These are phyloP conservation scores for Fusarium domesticum DNA, from an alignment of 2,329 filamentous ascomycete species.

Conservation along the genomic window DNA sequence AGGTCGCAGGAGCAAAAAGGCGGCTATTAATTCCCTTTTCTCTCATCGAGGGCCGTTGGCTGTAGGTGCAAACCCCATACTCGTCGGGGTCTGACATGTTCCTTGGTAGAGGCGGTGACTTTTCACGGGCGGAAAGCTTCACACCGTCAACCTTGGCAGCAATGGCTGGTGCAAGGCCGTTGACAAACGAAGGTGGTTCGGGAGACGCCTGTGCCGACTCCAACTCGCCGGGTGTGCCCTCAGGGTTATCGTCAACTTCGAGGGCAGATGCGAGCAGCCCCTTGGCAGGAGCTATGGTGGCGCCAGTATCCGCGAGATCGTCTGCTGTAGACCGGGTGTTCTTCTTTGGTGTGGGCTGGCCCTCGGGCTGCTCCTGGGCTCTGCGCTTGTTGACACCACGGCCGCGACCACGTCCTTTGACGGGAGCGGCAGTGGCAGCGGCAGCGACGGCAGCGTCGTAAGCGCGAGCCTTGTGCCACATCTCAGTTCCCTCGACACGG, in stretches of 20 bases:
- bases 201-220: slow-evolving; percentile 38
- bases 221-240: slow-evolving; percentile 36
- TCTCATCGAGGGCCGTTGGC: slow-evolving; percentile 39
- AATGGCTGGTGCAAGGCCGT: slow-evolving; percentile 25
- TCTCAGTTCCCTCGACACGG: slow-evolving; percentile 42
- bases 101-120: slow-evolving; percentile 39
- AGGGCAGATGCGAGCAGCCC: slow-evolving; percentile 41
- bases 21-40: slow-evolving; percentile 51
- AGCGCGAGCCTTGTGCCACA: slow-evolving; percentile 38
- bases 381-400: slow-evolving; percentile 47
- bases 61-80: slow-evolving; percentile 48
- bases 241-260: slow-evolving; percentile 35
- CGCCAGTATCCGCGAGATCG: slow-evolving; percentile 25
- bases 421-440: slow-evolving; percentile 26
- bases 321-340: slow-evolving; percentile 37
- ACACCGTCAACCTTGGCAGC: slow-evolving; percentile 26
- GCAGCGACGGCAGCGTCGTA: slow-evolving; percentile 38
- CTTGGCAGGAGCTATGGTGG: slow-evolving; percentile 33
- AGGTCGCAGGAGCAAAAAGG: slow-evolving; percentile 46
- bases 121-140: slow-evolving; percentile 35
- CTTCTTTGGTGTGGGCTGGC: slow-evolving; percentile 50
- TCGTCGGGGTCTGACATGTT: slow-evolving; percentile 48
- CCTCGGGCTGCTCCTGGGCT: slow-evolving; percentile 48
- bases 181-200: slow-evolving; percentile 31
- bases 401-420: slow-evolving; percentile 33